Base-by-base conservation (phyloP, 352 stramenopile genomes). In the Thalassiosira ordinaria region DNA sequence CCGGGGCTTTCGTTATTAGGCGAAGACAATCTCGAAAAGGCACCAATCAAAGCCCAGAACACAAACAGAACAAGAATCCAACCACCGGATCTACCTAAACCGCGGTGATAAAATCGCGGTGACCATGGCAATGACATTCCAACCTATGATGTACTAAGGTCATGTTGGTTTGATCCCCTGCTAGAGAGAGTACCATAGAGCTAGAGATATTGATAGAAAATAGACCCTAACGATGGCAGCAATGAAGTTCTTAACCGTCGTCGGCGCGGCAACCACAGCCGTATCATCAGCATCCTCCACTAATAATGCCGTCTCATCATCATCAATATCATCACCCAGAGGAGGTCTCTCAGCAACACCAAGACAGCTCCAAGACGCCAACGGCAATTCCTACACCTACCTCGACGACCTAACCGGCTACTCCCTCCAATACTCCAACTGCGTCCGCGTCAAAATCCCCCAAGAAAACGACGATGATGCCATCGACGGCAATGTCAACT, bases 401-500 rank as follows among this genome's bases (percentile, higher is more conserved):
- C 62, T 80, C 11, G 37, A 84, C 33, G 62, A 85, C 53, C 18
- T 88, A n/a, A 74, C 71, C 6, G 57, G 55, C n/a, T 89, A 86
- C 44, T 71, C 24, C 9, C 53, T 85, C 18, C 20, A 73, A 44
- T 87, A 67, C 55, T 64, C 24, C 16, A 71, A 46, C 11, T 89
- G 82, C 26, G 14, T 89, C 18, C 63, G 74, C 18, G 72, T 76
- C 13, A 89, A 89, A 59, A 73, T 89, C 18, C 53, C 57, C 13
- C 53, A 84, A 11, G 27, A 87, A 1, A 72, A 69, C 64, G 75
- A 90, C 26, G 80, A 88, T 27, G 84, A 88, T 70, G 53, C 56
- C 2, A 46, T 60, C 24, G 79, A 81, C 31, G 78, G 84, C 1
- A 84, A 89, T 61, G 61, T 65, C 4, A 81, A 74, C 37, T 90